These are phyloP conservation scores for Cardamine occulta DNA, from an alignment of 345 rosid species.

Conservation along the genomic window DNA sequence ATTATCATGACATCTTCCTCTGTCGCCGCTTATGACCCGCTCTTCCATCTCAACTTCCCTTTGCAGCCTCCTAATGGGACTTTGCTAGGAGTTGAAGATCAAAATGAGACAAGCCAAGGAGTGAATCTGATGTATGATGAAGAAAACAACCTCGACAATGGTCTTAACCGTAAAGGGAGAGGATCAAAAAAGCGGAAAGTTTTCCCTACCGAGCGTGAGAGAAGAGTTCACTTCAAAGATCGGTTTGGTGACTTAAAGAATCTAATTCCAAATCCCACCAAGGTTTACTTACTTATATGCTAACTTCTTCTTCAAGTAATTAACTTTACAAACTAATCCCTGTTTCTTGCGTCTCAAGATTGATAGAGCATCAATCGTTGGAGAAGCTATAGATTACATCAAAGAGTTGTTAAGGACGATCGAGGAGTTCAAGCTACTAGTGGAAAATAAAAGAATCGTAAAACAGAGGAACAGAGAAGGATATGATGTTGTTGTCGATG, in stretches of 20 bases:
- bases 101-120: conserved; percentile 37
- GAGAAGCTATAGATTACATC: conserved; percentile 74
- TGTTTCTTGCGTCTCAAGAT: conserved; percentile 36
- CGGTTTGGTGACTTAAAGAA: conserved; percentile 52
- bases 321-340: background rate
- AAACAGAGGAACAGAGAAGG: conserved; percentile 54
- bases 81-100: conserved; percentile 42
- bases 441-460: conserved; percentile 63
- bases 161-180: conserved; percentile 50
- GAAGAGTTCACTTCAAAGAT: conserved; percentile 65
- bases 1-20: conserved; percentile 46
- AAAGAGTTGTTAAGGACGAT: conserved; percentile 68
- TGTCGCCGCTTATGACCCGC: conserved; percentile 56
- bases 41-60: conserved; percentile 60
- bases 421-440: conserved; percentile 62
- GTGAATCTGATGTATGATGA: conserved; percentile 36
- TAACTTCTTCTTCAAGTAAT: conserved; percentile 21
- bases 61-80: conserved; percentile 59
- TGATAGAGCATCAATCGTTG: conserved; percentile 76
- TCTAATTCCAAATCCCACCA: conserved; percentile 71
- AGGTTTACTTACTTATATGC: conserved; percentile 47
- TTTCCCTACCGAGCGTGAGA: conserved; percentile 61
- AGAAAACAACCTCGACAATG: conserved; percentile 48
- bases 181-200: conserved; percentile 59
- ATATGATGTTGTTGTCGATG: conserved; percentile 46